Base-by-base conservation (phyloP, 1,139 yeast genomes). In the Hemisphaericaspora xylanilytica region DNA sequence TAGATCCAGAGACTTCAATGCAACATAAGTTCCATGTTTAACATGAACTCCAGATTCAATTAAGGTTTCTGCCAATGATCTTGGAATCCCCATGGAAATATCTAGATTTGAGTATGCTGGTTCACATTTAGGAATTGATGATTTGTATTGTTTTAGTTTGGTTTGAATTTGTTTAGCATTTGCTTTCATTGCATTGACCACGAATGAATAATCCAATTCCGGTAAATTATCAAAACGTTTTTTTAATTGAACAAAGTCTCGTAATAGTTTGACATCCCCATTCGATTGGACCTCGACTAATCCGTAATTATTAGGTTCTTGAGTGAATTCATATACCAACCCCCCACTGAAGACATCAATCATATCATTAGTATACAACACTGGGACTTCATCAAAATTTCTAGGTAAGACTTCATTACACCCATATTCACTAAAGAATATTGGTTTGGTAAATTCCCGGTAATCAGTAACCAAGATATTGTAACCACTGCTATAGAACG, bases 351-450 rank as follows among this genome's bases (percentile, higher is more conserved):
- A 90, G 3, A 85, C 89, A 26, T 75, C 73, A 27, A 81, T 67
- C 97, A 92, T 88, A 46, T 83, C 78, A 16, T 63, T 59, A 2
- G 94, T 82, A 60, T 83, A 85, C 43, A 92, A 63, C 22, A 90
- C 65, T 13, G 67, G 70, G 24, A 90, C 80, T 59, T 92, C 98
- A 32, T 81, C 85, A 61, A 92, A 92, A 14, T 67, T 56, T 50
- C 98, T 77, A 6, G 97, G 97, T 12, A 68, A 56, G 2, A 87
- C 85, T 46, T 79, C 83, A 59, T 92, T 92, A 64, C 98, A 92
- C 4, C 98, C 98, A 38, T 79, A 92, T 68, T 92, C 98, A 3
- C 97, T 87, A 44, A 92, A 78, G 60, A 92, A 83, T 1, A 92
- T 73, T 2, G 98, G 98, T 46, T 80, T 76, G 1, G 87, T 63